Conservation (phyloP, 2,329 filamentous ascomycete species). For the Periconia sp. region DNA sequence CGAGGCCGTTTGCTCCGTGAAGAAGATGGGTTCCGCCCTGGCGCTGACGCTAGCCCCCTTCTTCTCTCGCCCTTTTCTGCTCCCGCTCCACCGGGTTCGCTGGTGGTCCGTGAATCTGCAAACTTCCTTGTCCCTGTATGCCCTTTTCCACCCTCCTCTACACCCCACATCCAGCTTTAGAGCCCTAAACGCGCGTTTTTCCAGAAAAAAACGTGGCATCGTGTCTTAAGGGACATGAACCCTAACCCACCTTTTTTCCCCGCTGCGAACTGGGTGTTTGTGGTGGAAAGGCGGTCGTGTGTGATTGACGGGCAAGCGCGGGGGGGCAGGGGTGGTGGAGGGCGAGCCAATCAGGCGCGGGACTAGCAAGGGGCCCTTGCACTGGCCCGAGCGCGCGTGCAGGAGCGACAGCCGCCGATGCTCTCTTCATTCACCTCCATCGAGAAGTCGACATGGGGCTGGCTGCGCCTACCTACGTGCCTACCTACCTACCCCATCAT, state of each 20-base stretch:
- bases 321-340: constrained; percentile 2
- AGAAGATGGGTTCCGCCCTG: too few relatives aligned
- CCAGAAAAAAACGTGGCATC: constrained; percentile 32
- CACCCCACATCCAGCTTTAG: constrained; percentile 23
- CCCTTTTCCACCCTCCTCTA: constrained; percentile 23
- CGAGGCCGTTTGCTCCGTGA: not conserved
- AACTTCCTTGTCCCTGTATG: constrained; percentile 2
- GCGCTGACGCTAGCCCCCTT: not conserved
- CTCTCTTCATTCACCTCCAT: not conserved
- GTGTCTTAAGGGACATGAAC: constrained; percentile 26
- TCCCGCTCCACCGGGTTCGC: constrained; percentile 26
- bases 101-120: constrained; percentile 11
- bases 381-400: constrained; percentile 6
- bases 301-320: constrained; percentile 12
- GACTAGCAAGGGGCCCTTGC: not conserved
- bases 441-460: too few relatives aligned
- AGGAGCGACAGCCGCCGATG: constrained; percentile 28
- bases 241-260: constrained; percentile 19
- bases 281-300: constrained; percentile 7
- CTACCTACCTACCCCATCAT: not conserved
- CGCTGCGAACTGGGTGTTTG: constrained; percentile 19
- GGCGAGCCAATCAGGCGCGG: constrained; percentile 13
- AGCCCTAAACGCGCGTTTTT: constrained; percentile 34
- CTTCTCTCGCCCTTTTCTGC: constrained; percentile 11
- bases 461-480: not conserved